Evolutionary conservation across 2,329 filamentous ascomycete species (phyloP).

Genomic region (Colletotrichum australisinense): DNA sequence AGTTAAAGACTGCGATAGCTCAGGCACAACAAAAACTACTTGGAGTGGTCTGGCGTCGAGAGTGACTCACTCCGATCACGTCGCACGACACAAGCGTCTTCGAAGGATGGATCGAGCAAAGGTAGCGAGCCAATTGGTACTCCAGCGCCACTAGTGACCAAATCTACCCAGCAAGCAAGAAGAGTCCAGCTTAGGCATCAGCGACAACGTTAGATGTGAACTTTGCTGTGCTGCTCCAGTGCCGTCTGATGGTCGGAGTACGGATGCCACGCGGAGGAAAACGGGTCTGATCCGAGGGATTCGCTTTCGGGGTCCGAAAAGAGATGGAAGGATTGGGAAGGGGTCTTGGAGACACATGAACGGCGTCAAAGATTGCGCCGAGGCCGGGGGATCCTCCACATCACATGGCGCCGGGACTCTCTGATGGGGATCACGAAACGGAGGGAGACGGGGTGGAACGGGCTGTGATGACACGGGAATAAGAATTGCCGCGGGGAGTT

Average conservation of each 20-base stretch:
- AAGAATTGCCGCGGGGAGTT: not conserved
- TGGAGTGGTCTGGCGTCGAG: too few species aligned
- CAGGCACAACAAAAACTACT: not conserved
- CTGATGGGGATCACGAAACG: not conserved
- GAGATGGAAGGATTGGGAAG: not conserved
- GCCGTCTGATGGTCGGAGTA: not conserved
- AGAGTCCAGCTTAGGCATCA: not conserved
- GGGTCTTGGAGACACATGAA: not conserved
- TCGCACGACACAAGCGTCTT: not conserved
- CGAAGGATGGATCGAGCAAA: too few species aligned
- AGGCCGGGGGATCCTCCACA: not conserved
- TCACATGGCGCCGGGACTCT: not conserved
- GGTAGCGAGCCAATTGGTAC: too few species aligned
- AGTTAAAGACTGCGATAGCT: not conserved
- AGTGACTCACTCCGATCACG: not conserved
- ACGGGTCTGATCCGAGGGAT: not conserved
- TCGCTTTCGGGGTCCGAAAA: not conserved
- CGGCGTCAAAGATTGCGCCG: not conserved
- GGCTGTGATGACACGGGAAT: not conserved
- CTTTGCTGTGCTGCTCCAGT: too few species aligned
- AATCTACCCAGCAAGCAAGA: too few species aligned
- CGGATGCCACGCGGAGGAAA: not conserved
- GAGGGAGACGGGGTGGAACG: not conserved
- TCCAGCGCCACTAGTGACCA: not conserved
- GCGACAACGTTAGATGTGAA: not conserved